Evolutionary conservation across 2,329 filamentous ascomycete species (phyloP), one percentile per base, ranked within the genome.

Genomic region (Alternaria gaisen): DNA sequence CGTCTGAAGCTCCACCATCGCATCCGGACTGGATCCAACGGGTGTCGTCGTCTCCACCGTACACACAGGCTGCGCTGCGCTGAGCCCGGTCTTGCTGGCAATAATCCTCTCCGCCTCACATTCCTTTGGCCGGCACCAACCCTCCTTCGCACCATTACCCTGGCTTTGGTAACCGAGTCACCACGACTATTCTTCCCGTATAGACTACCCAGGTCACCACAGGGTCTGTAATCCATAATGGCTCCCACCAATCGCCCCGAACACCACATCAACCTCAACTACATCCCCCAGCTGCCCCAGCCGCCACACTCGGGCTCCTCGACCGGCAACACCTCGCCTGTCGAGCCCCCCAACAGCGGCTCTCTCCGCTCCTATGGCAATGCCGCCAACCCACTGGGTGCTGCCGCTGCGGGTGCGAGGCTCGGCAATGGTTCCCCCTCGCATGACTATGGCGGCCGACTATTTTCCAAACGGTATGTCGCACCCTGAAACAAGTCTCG

Each of bases 351-450:
- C 60, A 85, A 86, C 56, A 84, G 87, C 72, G 85, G 85, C 72
- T 80, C 84, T 60, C 81, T 89, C 69, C 89, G 93, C 80, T 90
- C 92, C 67, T 88, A 92, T 22, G 91, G 94, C 76, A 89, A 88
- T 60, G 82, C 91, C 64, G 83, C 90, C 48, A 89, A 79, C 61
- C 78, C 78, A 56, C 74, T 82, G 63, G 80, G 80, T 60, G 80
- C 79, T 58, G 83, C 86, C 57, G 82, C 86, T 57, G 84, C 84
- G 65, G 82, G 81, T 74, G 83, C 84, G 69, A 84, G 94, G 83
- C 91, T 94, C 76, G 93, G 94, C 84, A 89, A 93, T 84, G 94
- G 94, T 79, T 99, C 95, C 86, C 95, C 95, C 73, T 97, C 94
- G 81, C 94, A 97, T 83, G 95, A 98, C 70, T 88, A 93, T 75